phyloP scores from a whole-genome alignment of 306 rosid species.

The Senna siamea region DNA sequence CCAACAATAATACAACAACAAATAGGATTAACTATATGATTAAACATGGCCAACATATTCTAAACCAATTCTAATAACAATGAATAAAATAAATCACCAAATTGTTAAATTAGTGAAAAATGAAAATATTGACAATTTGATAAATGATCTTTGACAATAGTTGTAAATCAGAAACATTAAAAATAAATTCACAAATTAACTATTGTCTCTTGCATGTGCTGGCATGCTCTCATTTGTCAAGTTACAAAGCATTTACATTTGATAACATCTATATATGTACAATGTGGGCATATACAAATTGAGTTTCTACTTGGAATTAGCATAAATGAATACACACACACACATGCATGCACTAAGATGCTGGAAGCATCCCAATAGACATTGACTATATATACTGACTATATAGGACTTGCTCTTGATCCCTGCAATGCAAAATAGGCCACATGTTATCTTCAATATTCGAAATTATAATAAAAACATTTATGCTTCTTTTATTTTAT shows the following conservation, averaged over 20 bases:
- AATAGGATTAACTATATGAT: too few species aligned
- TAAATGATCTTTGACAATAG: too few species aligned
- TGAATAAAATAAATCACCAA: neutral
- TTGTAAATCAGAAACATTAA: too few species aligned
- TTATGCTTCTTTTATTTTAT: too few species aligned
- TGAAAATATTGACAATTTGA: too few species aligned
- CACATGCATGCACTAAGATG: too few species aligned
- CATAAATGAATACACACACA: neutral
- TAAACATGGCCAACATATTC: too few species aligned
- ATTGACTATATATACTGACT: too few species aligned
- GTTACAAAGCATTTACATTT: slow-evolving; percentile 18
- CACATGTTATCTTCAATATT: too few species aligned
- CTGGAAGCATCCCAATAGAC: slow-evolving; percentile 4
- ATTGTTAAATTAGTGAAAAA: neutral
- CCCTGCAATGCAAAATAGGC: slow-evolving; percentile 46
- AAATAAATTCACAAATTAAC: neutral
- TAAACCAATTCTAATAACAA: too few species aligned
- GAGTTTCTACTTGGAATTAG: neutral
- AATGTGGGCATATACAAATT: slow-evolving; percentile 13
- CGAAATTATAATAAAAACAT: too few species aligned
- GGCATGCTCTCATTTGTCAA: slow-evolving; percentile 2
- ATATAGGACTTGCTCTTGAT: slow-evolving; percentile 57
- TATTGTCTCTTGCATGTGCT: neutral
- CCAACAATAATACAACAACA: too few species aligned
- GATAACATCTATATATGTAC: neutral